Evolutionary conservation across 83 land plant genomes (phyloP), one percentile per base, ranked within the genome.

Genomic region (Thuja plicata): DNA sequence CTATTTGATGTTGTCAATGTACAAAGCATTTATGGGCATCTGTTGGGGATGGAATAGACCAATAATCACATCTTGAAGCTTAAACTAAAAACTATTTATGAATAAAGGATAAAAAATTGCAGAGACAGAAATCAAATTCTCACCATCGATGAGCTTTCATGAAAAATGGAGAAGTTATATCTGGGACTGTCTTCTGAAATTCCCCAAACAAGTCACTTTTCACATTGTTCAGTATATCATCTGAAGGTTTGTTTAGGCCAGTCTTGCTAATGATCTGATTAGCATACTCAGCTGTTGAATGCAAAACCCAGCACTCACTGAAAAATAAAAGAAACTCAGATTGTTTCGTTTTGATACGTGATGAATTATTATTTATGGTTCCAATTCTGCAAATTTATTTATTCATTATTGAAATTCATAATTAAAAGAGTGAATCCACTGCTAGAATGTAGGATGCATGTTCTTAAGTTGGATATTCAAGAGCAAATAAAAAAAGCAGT

Each of bases 271-370:
- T 92, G 5, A 96, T 84, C 43, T 71, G 62, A 41, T 60, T 46
- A 5, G 97, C 99, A 93, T 96, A 97, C 87, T 97, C 97, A 16
- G 88, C 62, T 70, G 97, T 97, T 54, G 99, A 97, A 90, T 97
- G 97, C 88, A 97, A 90, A 57, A 96, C 96, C 99, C 99, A 97
- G 71, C 94, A 91, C 91, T 96, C 96, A 80, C 99, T 97, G 89
- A 37, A 82, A 50, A 62, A 54, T 17, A 54, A 43, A 84, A 91
- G 13, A 74, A 43, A 84, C 21, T 80, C 73, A 80, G 86, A 37
- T 35, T 17, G 50, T 62, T 27, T 32, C 55, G 52, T 32, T 50
- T 50, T 55, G 8, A 38, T 5, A 62, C 19, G 38, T 38, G 77
- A 30, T 12, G 24, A 89, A 50, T 40, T 50, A 40, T 7, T 24